Evolutionary conservation across 129 eudicot species (phyloP), one percentile per base, ranked within the genome.

Genomic region (Arctium lappa): DNA sequence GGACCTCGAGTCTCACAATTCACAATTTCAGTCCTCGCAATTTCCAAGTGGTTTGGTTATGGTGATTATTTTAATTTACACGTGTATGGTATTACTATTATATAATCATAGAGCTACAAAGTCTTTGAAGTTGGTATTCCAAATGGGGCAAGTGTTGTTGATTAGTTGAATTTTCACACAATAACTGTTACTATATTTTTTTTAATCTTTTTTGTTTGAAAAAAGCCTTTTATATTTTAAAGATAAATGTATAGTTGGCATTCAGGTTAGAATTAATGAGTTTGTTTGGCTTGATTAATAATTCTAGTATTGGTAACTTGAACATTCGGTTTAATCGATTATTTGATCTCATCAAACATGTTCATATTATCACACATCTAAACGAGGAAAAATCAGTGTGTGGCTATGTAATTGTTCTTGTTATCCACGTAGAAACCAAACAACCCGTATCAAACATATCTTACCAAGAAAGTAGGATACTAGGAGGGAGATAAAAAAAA

Each of bases 1-100:
- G 83, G 80, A 74, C 76, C 71, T 84, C 80, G 84, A 73, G 80
- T 79, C 76, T 79, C 80, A 34, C 76, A 63, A 22, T 79, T 73
- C 33, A 70, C 86, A 73, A 29, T 27, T 84, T 34, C 30, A 65
- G 77, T 48, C 87, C 87, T 73, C 78, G 66, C 50, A 33, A 10
- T 73, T 56, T 62, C 15, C 79, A 60, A 16, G 69, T 16, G 42
- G 76, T 39, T 42, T 65, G 30, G 46, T 74, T 79, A 60, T 40
- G 83, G 80, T 22, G 40, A 62, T 84, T 72, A 60, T 60, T 22
- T 76, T 1, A 36, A 73, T 27, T 69, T 80, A 32, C 76, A 66
- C 66, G 46, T 12, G 29, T 12, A 29, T 62, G 5, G 50, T 6
- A 22, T 13, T 72, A n/a, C n/a, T n/a, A 15, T 6, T 73, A 40